These are phyloP conservation scores for Paramarasmius palmivorus DNA, from an alignment of 1,284 basidiomycete species.

Conservation along the genomic window DNA sequence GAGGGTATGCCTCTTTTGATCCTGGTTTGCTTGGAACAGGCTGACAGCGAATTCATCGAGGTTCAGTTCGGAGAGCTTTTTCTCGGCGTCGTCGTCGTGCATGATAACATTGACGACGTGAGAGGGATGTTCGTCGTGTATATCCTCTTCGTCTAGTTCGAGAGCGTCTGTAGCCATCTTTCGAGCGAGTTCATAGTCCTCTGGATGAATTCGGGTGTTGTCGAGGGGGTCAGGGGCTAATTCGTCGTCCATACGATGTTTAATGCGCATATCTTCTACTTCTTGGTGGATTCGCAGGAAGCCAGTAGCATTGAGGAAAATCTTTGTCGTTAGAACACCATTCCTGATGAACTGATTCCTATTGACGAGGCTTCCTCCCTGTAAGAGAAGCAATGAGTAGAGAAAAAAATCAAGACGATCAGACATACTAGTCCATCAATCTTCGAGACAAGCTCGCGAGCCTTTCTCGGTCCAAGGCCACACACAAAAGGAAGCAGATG, in stretches of 20 bases:
- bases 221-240: slow-evolving; percentile 89
- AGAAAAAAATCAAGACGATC: not conserved
- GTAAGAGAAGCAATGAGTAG: slow-evolving; percentile 17
- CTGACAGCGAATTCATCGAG: slow-evolving; percentile 97
- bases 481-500: slow-evolving; percentile 89
- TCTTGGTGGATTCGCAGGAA: slow-evolving; percentile 89
- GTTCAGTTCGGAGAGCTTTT: slow-evolving; percentile 89
- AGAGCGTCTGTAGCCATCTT: slow-evolving; percentile 99
- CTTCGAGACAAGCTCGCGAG: slow-evolving; percentile 82
- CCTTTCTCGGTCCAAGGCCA: slow-evolving; percentile 95
- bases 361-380: slow-evolving; percentile 86
- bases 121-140: slow-evolving; percentile 88
- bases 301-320: slow-evolving; percentile 88
- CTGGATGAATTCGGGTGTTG: slow-evolving; percentile 94
- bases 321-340: slow-evolving; percentile 78
- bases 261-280: slow-evolving; percentile 54
- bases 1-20: slow-evolving; percentile 86
- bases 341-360: slow-evolving; percentile 85
- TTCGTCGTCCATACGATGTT: slow-evolving; percentile 72
- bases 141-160: slow-evolving; percentile 93
- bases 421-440: slow-evolving; percentile 69
- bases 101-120: slow-evolving; percentile 85
- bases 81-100: slow-evolving; percentile 77
- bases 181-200: slow-evolving; percentile 96
- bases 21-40: slow-evolving; percentile 80